Conservation (phyloP, 2,329 filamentous ascomycete species). For the Colletotrichum sp. region DNA sequence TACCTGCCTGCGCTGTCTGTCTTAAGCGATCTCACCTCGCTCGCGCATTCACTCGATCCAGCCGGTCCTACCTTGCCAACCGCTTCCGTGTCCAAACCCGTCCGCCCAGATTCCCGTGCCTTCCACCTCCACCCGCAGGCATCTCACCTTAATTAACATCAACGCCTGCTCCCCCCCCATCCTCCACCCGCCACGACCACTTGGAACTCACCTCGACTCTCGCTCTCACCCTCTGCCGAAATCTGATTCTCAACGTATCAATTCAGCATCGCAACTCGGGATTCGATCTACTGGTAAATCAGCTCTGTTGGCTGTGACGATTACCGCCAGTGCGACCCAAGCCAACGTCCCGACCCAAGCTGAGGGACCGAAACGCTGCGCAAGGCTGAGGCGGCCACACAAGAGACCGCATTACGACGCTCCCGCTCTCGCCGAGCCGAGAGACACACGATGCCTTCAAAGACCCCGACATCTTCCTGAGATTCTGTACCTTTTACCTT, state of each 20-base stretch:
- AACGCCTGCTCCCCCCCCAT: not conserved
- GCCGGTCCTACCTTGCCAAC: not conserved
- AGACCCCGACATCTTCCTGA: not conserved
- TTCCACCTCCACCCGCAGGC: not conserved
- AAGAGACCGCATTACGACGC: not conserved
- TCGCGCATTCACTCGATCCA: not conserved
- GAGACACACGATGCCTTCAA: slow-evolving; percentile 14
- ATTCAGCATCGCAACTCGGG: not conserved
- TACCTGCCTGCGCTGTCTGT: not conserved
- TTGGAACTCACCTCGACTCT: not conserved
- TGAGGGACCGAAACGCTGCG: not conserved
- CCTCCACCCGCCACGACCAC: not conserved
- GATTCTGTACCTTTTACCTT: not conserved
- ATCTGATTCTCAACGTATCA: not conserved
- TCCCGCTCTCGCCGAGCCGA: not conserved
- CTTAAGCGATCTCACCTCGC: not conserved
- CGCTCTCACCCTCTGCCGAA: slow-evolving; percentile 1
- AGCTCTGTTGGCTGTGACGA: not conserved
- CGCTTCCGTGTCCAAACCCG: not conserved
- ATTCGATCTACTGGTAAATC: not conserved
- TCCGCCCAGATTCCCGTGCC: not conserved
- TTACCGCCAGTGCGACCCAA: not conserved
- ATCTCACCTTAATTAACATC: not conserved
- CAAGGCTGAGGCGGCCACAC: slow-evolving; percentile 3
- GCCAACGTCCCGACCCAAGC: not conserved